Base-by-base conservation (phyloP, 179 eudicot genomes). In the Silene noctiflora region DNA sequence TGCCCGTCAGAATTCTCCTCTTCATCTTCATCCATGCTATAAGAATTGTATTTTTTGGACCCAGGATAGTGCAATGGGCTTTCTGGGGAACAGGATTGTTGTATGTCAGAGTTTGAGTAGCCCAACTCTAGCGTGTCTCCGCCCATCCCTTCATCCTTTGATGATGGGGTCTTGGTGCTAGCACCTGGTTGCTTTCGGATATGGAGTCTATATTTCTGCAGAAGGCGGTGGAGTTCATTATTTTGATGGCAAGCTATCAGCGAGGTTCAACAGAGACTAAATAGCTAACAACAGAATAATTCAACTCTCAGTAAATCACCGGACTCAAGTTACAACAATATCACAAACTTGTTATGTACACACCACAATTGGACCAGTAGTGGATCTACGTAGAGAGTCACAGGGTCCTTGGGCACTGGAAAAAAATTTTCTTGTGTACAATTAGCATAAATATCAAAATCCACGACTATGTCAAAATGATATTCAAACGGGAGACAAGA, bases 141-240 rank as follows among this genome's bases (percentile, higher is more conserved):
- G 6, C 27, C 67, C 33, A 61, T 72, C 55, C 46, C 68, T 12
- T 27, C 42, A 9, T 70, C 76, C 16, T 75, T 66, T 12, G 78
- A 58, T n/a, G 79, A 42, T 39, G 72, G 46, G 46, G 61, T 71
- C 72, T 39, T 79, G 35, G 73, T 53, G 75, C 60, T 39, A 19
- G 21, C 29, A 73, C 76, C 72, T 55, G 76, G 86, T 46, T 64
- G 74, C 64, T 83, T 83, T 20, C 79, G 86, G 22, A 77, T 74
- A 62, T 83, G 86, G 70, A 83, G 83, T 59, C 86, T 83, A 42
- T 80, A 81, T 67, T 83, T 83, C 84, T 83, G 84, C 69, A 77
- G 0, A 76, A 22, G 33, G 35, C 24, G 59, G 35, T 33, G 48
- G 7, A 61, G 11, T 53, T 71, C 22, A 51, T n/a, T 1, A 25